These are phyloP conservation scores for Hydnomerulius pinastri DNA, from an alignment of 768 basidiomycete species.

Conservation along the genomic window DNA sequence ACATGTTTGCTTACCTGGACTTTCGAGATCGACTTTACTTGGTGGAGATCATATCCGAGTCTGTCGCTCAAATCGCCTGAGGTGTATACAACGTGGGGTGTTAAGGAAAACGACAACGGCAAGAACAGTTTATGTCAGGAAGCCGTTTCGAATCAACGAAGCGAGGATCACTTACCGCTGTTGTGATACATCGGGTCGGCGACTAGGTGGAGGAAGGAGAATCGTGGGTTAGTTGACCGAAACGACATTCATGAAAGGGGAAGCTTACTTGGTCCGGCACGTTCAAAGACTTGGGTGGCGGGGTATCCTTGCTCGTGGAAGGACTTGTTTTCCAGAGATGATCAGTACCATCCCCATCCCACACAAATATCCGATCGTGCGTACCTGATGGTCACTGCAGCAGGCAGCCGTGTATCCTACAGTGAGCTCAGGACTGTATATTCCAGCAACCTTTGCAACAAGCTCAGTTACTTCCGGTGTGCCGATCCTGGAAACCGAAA, in stretches of 20 bases:
- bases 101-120: not conserved
- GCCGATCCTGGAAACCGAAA: conserved; percentile 57
- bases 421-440: conserved; percentile 80
- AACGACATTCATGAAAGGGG: not conserved
- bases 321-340: conserved; percentile 44
- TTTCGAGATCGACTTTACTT: conserved; percentile 82
- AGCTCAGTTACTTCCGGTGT: conserved; percentile 75
- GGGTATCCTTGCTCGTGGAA: conserved; percentile 85
- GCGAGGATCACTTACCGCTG: conserved; percentile 48
- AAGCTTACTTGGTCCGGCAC: conserved; percentile 69
- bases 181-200: conserved; percentile 91
- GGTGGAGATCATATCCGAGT: conserved; percentile 79
- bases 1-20: conserved; percentile 71
- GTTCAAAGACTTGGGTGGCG: conserved; percentile 86
- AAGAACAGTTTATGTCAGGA: not conserved
- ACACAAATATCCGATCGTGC: conserved; percentile 3
- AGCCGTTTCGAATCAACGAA: not conserved
- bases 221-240: not conserved
- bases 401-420: conserved; percentile 77
- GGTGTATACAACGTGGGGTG: not conserved
- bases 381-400: conserved; percentile 89
- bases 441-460: conserved; percentile 68
- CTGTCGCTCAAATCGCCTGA: conserved; percentile 78
- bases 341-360: not conserved
- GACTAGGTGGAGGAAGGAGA: conserved; percentile 44